These are phyloP conservation scores for Seiridium cupressi DNA, from an alignment of 2,329 filamentous ascomycete species.

Conservation along the genomic window DNA sequence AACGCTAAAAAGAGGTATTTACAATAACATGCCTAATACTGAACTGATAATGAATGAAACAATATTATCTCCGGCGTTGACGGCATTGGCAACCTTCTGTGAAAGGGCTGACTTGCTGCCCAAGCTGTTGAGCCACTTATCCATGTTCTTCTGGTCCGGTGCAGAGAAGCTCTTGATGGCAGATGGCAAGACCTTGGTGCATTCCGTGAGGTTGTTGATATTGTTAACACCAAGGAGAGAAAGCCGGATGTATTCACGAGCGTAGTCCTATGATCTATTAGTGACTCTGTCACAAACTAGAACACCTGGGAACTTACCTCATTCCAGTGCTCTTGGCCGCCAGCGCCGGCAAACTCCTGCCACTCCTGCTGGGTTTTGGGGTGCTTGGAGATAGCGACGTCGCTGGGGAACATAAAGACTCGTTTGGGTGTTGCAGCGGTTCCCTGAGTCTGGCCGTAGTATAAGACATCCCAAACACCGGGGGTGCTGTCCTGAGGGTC, in stretches of 20 bases:
- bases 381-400: slow-evolving; percentile 36
- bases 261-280: slow-evolving; percentile 38
- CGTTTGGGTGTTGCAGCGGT: slow-evolving; percentile 27
- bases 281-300: slow-evolving; percentile 8
- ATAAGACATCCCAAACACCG: slow-evolving; percentile 51
- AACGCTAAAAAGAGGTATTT: not conserved
- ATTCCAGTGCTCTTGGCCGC: slow-evolving; percentile 38
- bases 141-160: slow-evolving; percentile 18
- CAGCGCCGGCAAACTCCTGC: slow-evolving; percentile 30
- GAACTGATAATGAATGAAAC: not conserved
- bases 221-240: slow-evolving; percentile 55
- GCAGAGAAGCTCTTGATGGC: slow-evolving; percentile 20
- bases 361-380: slow-evolving; percentile 34
- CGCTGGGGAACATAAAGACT: slow-evolving; percentile 41
- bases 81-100: slow-evolving; percentile 15
- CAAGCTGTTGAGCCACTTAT: slow-evolving; percentile 16
- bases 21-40: not conserved
- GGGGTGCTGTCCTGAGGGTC: slow-evolving; percentile 51
- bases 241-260: slow-evolving; percentile 51
- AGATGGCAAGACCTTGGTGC: slow-evolving; percentile 48
- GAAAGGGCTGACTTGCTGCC: slow-evolving; percentile 12
- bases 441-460: slow-evolving; percentile 41
- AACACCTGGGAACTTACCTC: slow-evolving; percentile 26
- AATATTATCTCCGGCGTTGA: slow-evolving; percentile 15
- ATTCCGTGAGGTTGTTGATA: slow-evolving; percentile 54